phyloP scores from a whole-genome alignment of 108 stramenopile genomes.

The Discostella pseudostelligera region DNA sequence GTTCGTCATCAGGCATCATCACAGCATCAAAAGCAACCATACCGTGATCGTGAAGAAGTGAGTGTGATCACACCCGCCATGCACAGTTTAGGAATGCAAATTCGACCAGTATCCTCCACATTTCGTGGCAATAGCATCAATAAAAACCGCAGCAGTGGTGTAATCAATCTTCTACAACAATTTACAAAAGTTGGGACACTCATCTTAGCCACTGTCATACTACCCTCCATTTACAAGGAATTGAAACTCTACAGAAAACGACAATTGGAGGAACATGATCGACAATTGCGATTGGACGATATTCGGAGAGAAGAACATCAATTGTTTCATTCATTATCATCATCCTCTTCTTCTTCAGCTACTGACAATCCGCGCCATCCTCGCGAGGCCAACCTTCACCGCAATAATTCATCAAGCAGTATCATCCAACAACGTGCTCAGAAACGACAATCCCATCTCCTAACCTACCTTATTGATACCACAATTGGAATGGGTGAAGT shows the following conservation, averaged over 20 bases:
- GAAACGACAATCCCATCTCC: conserved; percentile 22
- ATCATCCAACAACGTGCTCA: conserved; percentile 19
- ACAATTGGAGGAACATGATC: conserved; percentile 28
- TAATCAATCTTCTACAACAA: conserved; percentile 6
- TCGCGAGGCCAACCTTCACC: conserved; percentile 1
- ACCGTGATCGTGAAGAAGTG: conserved; percentile 9
- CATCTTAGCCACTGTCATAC: conserved; percentile 27
- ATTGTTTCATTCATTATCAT: conserved; percentile 3
- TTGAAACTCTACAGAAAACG: conserved; percentile 23
- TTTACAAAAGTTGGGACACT: conserved; percentile 32
- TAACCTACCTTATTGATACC: conserved; percentile 19
- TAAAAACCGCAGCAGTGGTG: not conserved
- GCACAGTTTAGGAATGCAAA: conserved; percentile 35
- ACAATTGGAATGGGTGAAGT: conserved; percentile 39
- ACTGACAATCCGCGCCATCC: not conserved
- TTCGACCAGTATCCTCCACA: conserved; percentile 14
- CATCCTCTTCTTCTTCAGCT: not conserved
- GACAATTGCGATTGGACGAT: conserved; percentile 11
- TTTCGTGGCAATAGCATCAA: not conserved
- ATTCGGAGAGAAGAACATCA: conserved; percentile 12
- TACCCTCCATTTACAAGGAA: conserved; percentile 36
- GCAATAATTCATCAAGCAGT: not conserved
- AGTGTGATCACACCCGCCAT: conserved; percentile 42
- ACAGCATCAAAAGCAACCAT: conserved; percentile 5
- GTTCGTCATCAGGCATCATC: not conserved